These are phyloP conservation scores for Spergularia marina DNA, from an alignment of 148 eudicot genomes.

Conservation along the genomic window DNA sequence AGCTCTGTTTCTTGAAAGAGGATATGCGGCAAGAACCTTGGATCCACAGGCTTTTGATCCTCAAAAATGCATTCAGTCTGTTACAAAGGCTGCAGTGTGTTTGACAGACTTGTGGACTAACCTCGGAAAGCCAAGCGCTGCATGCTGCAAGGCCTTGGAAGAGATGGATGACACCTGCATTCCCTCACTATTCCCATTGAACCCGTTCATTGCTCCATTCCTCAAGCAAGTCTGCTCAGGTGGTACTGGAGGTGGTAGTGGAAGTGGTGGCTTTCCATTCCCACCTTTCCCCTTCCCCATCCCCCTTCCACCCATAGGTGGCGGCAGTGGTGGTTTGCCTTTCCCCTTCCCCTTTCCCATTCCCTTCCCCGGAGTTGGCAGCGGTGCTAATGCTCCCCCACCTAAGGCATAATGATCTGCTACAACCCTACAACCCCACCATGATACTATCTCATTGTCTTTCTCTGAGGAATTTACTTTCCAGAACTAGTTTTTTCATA, in stretches of 20 bases:
- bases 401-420: conserved; percentile 1
- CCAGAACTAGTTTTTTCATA: no score
- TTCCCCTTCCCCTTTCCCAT: background rate
- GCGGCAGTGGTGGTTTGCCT: background rate
- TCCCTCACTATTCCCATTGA: background rate
- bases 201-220: background rate
- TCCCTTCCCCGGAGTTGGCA: background rate
- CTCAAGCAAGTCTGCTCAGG: background rate
- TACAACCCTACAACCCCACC: background rate
- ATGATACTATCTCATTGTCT: background rate
- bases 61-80: background rate
- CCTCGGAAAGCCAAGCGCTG: background rate
- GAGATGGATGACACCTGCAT: background rate
- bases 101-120: background rate
- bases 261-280: no score
- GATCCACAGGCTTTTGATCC: background rate
- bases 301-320: background rate
- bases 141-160: conserved; percentile 2
- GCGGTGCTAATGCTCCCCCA: background rate
- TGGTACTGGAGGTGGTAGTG: no score
- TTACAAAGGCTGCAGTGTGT: background rate
- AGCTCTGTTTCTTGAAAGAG: background rate
- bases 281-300: background rate
- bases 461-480: background rate
- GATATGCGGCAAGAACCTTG: background rate